A percentile compares a stretch with the other conserved stretches of the same genome.
Conservation (phyloP, 228 moss, liverwort and hornwort genomes). For the Sphagnum magellanicum region DNA sequence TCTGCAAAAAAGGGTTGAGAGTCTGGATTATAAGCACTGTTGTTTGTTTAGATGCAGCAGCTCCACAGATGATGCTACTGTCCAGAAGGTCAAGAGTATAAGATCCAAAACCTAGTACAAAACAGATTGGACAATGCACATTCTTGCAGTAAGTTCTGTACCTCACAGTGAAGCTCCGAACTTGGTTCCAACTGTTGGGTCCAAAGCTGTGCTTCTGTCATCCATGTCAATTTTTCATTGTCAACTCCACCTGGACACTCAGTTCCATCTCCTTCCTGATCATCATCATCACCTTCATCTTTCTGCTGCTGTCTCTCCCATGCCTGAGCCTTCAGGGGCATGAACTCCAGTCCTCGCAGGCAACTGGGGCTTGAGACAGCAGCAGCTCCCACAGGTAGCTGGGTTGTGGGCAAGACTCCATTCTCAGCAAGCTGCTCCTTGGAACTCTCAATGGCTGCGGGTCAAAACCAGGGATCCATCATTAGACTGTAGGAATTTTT, state of each 20-base stretch:
- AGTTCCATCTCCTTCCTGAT: conserved; percentile 15
- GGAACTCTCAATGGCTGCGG: conserved; percentile 56
- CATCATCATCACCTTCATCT: conserved; percentile 24
- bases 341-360: conserved; percentile 28
- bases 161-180: conserved; percentile 30
- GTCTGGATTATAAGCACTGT: no score
- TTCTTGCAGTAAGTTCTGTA: not conserved
- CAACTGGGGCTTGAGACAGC: conserved; percentile 8
- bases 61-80: conserved; percentile 21
- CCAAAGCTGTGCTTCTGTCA: conserved; percentile 61
- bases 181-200: conserved; percentile 32
- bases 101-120: not conserved
- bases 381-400: conserved; percentile 18
- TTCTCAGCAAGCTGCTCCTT: conserved; percentile 47
- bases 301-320: conserved; percentile 38
- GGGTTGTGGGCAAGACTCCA: conserved; percentile 22
- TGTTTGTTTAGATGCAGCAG: no score
- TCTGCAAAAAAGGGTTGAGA: no score
- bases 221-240: conserved; percentile 57
- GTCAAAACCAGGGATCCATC: not conserved
- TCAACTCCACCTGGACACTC: conserved; percentile 13
- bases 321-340: conserved; percentile 42
- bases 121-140: not conserved
- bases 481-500: not conserved
- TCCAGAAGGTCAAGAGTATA: conserved; percentile 13